Percentiles rank a stretch among this genome's conserved stretches.
Conservation (phyloP, 169 alveolate genomes). For the Plasmodium billcollinsi region DNA sequence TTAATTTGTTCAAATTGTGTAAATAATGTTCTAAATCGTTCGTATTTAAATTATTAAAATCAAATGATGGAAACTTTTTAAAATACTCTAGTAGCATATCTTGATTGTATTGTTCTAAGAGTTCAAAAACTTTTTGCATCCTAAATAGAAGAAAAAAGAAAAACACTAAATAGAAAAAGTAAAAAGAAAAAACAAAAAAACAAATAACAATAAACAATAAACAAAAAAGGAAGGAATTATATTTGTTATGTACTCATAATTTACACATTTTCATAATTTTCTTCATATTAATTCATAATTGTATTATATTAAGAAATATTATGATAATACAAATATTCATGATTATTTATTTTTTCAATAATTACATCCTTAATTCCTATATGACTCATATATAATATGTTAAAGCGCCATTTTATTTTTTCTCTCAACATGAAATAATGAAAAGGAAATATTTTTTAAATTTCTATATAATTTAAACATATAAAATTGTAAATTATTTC, state of each 20-base stretch:
- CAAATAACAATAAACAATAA: neutral
- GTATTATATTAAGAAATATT: no score
- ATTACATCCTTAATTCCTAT: no score
- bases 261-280: neutral
- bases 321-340: no score
- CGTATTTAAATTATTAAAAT: slow-evolving; percentile 7
- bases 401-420: no score
- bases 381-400: no score
- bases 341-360: no score
- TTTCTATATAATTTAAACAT: no score
- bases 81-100: neutral
- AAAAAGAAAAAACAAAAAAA: neutral
- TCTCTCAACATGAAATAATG: no score
- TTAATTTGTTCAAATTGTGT: slow-evolving; percentile 25
- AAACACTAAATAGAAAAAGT: neutral
- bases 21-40: slow-evolving; percentile 25
- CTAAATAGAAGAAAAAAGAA: neutral
- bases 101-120: slow-evolving; percentile 36
- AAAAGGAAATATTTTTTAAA: no score
- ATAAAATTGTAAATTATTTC: no score
- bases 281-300: no score
- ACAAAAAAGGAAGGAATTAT: neutral
- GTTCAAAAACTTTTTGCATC: slow-evolving; percentile 34
- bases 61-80: neutral
- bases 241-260: neutral